Evolutionary conservation across 2,329 filamentous ascomycete genomes (phyloP).

Genomic region (Penicillium sp.): DNA sequence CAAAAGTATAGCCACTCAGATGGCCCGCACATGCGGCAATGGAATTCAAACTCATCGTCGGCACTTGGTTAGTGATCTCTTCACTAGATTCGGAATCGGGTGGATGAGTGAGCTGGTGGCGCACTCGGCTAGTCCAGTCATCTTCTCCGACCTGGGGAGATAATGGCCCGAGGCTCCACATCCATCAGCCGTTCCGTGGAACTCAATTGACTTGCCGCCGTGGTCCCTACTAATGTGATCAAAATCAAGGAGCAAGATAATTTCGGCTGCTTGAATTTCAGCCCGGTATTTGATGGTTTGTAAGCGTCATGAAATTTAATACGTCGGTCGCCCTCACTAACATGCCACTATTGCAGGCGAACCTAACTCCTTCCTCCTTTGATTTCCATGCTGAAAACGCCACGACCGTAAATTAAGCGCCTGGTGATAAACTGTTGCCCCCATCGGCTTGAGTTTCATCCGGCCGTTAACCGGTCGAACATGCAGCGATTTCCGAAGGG

Average conservation of each 20-base stretch:
- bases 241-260: neutral
- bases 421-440: neutral
- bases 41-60: conserved; percentile 7
- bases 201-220: neutral
- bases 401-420: neutral
- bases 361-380: neutral
- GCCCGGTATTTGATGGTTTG: conserved; percentile 4
- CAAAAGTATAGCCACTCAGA: neutral
- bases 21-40: conserved; percentile 2
- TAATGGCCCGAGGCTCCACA: neutral
- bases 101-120: conserved; percentile 10
- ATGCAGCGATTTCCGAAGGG: conserved; percentile 3
- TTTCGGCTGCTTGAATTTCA: neutral
- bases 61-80: conserved; percentile 5
- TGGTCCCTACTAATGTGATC: neutral
- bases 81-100: conserved; percentile 11
- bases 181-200: neutral
- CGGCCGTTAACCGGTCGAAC: neutral
- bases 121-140: conserved; percentile 7
- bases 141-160: neutral
- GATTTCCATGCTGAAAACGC: neutral
- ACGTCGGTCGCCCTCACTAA: neutral
- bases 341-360: neutral
- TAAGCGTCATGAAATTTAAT: conserved; percentile 5
- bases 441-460: conserved; percentile 6